Conservation (phyloP, 2,329 filamentous ascomycete species). For the Claviceps pazoutovae region DNA sequence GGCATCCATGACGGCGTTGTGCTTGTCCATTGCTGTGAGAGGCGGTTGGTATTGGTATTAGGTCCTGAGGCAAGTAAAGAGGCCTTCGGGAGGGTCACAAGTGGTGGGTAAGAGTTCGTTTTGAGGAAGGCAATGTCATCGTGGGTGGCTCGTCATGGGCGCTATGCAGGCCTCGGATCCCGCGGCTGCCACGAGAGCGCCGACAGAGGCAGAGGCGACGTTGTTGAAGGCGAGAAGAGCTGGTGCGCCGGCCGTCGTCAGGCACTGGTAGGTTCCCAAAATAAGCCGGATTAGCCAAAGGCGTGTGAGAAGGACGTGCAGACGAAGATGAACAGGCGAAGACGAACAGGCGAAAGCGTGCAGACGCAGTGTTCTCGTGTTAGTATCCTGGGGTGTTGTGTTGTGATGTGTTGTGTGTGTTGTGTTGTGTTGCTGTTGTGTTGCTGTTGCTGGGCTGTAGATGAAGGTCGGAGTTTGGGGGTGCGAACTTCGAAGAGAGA, state of each 20-base stretch:
- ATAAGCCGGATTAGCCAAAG: neutral
- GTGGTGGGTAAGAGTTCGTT: constrained; percentile 9
- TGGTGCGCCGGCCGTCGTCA: neutral
- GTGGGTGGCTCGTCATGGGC: constrained; percentile 21
- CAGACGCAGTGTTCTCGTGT: neutral
- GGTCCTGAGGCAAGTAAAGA: constrained; percentile 13
- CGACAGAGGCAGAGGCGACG: neutral
- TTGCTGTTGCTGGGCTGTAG: neutral
- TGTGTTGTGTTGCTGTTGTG: too few species aligned
- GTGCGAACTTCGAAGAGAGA: neutral
- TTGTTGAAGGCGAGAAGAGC: neutral
- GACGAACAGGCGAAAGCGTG: neutral
- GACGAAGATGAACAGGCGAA: too few species aligned
- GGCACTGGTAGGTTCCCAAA: neutral
- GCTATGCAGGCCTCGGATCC: constrained; percentile 8
- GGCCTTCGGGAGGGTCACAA: constrained; percentile 16
- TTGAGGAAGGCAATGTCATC: constrained; percentile 14
- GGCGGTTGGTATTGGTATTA: constrained; percentile 13
- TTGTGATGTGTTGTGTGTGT: too few species aligned
- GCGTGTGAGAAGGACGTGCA: neutral
- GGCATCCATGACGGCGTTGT: constrained; percentile 12
- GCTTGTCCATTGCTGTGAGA: constrained; percentile 20
- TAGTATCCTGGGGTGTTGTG: neutral
- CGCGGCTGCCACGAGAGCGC: constrained; percentile 3
- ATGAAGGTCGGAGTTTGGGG: neutral